phyloP scores from a whole-genome alignment of 2,329 filamentous ascomycete species.

The Beauveria pseudobassiana region DNA sequence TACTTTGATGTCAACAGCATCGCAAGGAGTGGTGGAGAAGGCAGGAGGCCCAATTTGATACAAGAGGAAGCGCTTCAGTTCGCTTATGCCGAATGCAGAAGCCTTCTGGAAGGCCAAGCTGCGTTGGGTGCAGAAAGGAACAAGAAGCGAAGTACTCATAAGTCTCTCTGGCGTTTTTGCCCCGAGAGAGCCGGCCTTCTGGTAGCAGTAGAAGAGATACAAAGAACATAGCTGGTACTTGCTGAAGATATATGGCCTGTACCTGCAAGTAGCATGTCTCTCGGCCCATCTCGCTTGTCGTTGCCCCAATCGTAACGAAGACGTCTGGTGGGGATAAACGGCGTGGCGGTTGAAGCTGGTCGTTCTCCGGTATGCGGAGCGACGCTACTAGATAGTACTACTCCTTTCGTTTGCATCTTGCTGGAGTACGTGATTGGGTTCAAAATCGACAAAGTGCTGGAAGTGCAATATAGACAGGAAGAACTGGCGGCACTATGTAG shows the following conservation, averaged over 20 bases:
- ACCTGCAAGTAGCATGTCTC: neutral
- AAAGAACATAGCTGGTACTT: neutral
- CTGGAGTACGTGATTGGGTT: neutral
- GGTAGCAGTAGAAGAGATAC: neutral
- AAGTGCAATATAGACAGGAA: neutral
- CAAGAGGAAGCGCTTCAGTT: neutral
- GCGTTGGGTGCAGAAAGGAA: neutral
- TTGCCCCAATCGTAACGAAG: slow-evolving; percentile 1
- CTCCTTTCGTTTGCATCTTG: neutral
- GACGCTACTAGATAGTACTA: neutral
- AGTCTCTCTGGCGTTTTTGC: neutral
- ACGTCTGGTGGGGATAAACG: slow-evolving; percentile 4
- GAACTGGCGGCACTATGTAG: neutral
- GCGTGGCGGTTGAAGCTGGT: neutral
- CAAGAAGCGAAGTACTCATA: neutral
- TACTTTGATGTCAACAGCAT: neutral
- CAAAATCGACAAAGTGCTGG: neutral
- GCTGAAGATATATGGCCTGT: neutral
- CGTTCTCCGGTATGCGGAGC: neutral
- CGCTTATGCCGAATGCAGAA: neutral
- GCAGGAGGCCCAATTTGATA: neutral
- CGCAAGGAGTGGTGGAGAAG: neutral
- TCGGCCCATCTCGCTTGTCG: slow-evolving; percentile 8
- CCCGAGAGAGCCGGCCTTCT: too few species aligned
- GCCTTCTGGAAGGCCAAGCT: neutral